phyloP scores from a whole-genome alignment of 371 early-diverging fungal genomes.

The Mucor irregularis region DNA sequence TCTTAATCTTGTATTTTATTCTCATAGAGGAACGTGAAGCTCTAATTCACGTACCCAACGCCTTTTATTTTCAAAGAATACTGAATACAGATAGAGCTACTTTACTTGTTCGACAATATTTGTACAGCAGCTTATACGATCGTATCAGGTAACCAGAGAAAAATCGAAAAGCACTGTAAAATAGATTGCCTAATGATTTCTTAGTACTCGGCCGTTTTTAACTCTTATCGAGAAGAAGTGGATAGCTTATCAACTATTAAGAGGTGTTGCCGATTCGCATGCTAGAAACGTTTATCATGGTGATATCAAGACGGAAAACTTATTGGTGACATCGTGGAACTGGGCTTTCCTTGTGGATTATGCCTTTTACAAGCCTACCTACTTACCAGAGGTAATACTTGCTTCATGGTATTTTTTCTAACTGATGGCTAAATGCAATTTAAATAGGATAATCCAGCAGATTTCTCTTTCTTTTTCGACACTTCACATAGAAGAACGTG shows the following conservation, averaged over 20 bases:
- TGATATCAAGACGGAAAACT: constrained; percentile 32
- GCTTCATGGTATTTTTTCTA: not conserved
- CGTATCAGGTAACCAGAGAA: constrained; percentile 92
- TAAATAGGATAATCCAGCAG: constrained; percentile 86
- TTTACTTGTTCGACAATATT: constrained; percentile 85
- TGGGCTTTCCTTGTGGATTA: constrained; percentile 90
- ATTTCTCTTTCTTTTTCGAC: constrained; percentile 95
- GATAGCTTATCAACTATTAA: constrained; percentile 88
- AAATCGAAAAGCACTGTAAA: too few relatives aligned
- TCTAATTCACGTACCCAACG: constrained; percentile 72
- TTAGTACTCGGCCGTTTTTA: constrained; percentile 93
- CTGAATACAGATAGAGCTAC: constrained; percentile 89
- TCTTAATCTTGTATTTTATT: not conserved
- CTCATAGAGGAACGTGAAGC: constrained; percentile 65
- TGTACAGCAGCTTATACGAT: constrained; percentile 91
- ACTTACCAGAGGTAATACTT: constrained; percentile 76
- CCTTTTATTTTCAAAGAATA: constrained; percentile 77
- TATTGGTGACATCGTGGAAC: constrained; percentile 92
- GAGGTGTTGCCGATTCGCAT: constrained; percentile 80
- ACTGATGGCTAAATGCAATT: not conserved
- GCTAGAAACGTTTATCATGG: constrained; percentile 45
- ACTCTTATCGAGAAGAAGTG: constrained; percentile 86
- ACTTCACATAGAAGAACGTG: constrained; percentile 84
- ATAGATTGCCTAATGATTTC: not conserved
- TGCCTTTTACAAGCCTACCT: constrained; percentile 89